Conservation (phyloP, 1,284 basidiomycete species). For the Mycosarcoma mackinlayi region DNA sequence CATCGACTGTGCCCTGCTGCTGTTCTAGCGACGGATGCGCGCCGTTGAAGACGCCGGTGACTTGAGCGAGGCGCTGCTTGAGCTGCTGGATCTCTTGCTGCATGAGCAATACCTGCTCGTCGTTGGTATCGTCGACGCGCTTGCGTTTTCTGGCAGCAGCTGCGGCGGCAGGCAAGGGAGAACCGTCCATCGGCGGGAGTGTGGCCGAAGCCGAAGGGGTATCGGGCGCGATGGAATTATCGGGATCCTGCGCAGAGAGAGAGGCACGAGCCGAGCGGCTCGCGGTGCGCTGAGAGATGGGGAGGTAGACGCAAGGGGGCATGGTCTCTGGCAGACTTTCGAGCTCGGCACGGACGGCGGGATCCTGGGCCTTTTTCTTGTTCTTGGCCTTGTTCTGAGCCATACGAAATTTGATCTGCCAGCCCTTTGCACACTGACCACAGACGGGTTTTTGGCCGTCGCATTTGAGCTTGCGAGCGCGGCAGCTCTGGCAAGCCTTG, state of each 20-base stretch:
- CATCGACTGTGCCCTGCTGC: slow-evolving; percentile 29
- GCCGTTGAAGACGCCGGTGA: slow-evolving; percentile 45
- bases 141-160: slow-evolving; percentile 40
- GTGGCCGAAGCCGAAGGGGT: slow-evolving; percentile 14
- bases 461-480: slow-evolving; percentile 61
- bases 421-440: slow-evolving; percentile 57
- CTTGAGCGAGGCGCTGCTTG: slow-evolving; percentile 44
- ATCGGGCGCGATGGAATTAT: slow-evolving; percentile 25
- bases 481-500: slow-evolving; percentile 58
- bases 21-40: slow-evolving; percentile 19
- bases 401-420: slow-evolving; percentile 56
- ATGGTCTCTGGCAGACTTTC: slow-evolving; percentile 47
- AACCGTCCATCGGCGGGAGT: slow-evolving; percentile 34
- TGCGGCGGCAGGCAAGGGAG: slow-evolving; percentile 31
- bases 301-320: slow-evolving; percentile 51
- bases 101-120: slow-evolving; percentile 39
- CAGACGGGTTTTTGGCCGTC: slow-evolving; percentile 59
- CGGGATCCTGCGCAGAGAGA: slow-evolving; percentile 23
- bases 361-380: slow-evolving; percentile 46
- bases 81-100: slow-evolving; percentile 48
- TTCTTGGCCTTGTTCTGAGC: slow-evolving; percentile 53
- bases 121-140: slow-evolving; percentile 32
- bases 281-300: slow-evolving; percentile 43
- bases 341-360: slow-evolving; percentile 42
- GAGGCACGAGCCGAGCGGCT: slow-evolving; percentile 36